Percentiles rank a stretch among this genome's conserved stretches.
Conservation (phyloP, 192 early-diverging fungal species). For the Podila minutissima region DNA sequence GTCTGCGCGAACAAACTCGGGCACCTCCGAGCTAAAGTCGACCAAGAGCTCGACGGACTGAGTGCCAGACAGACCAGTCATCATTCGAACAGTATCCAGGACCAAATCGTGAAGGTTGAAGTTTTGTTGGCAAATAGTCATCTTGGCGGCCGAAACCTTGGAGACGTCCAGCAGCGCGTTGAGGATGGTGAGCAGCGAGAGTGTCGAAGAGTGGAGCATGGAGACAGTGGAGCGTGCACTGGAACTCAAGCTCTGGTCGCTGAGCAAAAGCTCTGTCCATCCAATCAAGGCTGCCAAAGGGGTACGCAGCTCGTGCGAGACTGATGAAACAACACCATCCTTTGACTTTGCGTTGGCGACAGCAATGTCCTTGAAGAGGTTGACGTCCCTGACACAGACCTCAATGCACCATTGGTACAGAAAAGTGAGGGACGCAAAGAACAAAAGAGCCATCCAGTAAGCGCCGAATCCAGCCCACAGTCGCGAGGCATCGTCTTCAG, state of each 20-base stretch:
- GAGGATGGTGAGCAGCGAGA: slow-evolving; percentile 41
- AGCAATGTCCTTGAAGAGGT: slow-evolving; percentile 47
- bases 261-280: slow-evolving; percentile 47
- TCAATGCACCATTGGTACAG: slow-evolving; percentile 47
- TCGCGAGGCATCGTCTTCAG: slow-evolving; percentile 32
- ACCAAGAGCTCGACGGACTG: slow-evolving; percentile 48
- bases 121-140: slow-evolving; percentile 48
- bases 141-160: slow-evolving; percentile 50
- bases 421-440: slow-evolving; percentile 21
- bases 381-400: slow-evolving; percentile 36
- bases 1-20: slow-evolving; percentile 47
- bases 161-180: slow-evolving; percentile 47
- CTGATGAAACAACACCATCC: slow-evolving; percentile 47
- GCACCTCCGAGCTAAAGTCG: slow-evolving; percentile 40
- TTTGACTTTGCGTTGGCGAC: slow-evolving; percentile 50
- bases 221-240: slow-evolving; percentile 49
- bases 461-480: slow-evolving; percentile 49
- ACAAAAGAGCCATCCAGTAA: slow-evolving; percentile 34
- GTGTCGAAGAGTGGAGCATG: slow-evolving; percentile 46
- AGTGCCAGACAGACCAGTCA: slow-evolving; percentile 47
- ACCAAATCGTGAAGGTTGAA: slow-evolving; percentile 52
- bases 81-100: slow-evolving; percentile 44
- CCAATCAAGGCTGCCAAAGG: slow-evolving; percentile 48
- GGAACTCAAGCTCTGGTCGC: slow-evolving; percentile 39
- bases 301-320: slow-evolving; percentile 43